Conservation (phyloP, 768 basidiomycete species). For the Xerocomellus dryophilus region DNA sequence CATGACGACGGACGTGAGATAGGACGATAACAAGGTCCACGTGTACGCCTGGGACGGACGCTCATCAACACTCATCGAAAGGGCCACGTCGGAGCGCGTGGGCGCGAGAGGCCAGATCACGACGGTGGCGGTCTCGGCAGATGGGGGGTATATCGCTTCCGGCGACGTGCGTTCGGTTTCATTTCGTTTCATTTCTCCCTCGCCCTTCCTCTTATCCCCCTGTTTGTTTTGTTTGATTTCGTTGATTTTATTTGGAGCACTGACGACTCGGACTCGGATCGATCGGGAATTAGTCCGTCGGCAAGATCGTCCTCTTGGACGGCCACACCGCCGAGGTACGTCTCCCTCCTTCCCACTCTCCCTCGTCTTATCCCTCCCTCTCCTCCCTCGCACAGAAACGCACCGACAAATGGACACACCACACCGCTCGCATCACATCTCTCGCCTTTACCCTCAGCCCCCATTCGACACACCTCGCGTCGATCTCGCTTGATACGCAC, state of each 20-base stretch:
- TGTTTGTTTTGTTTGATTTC: neutral
- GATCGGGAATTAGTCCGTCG: slow-evolving; percentile 54
- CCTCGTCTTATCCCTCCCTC: neutral
- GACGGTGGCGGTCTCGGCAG: slow-evolving; percentile 74
- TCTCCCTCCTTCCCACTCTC: neutral
- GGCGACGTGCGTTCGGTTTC: slow-evolving; percentile 67
- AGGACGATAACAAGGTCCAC: slow-evolving; percentile 70
- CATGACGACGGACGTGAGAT: neutral
- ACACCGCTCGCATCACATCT: slow-evolving; percentile 76
- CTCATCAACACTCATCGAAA: slow-evolving; percentile 46
- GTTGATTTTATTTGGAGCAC: neutral
- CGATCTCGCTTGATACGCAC: slow-evolving; percentile 90
- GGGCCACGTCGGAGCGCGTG: slow-evolving; percentile 59
- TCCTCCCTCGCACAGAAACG: slow-evolving; percentile 42
- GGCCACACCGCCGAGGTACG: slow-evolving; percentile 55
- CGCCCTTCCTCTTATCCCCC: neutral
- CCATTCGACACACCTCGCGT: slow-evolving; percentile 63
- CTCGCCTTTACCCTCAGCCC: slow-evolving; percentile 47
- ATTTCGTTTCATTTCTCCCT: neutral
- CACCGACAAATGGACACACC: slow-evolving; percentile 82
- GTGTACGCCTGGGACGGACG: slow-evolving; percentile 73
- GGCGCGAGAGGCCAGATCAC: slow-evolving; percentile 57
- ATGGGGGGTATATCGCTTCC: slow-evolving; percentile 70
- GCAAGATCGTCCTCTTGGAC: slow-evolving; percentile 78
- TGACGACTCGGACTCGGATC: neutral